These are phyloP conservation scores for Penicillium glabrum DNA, from an alignment of 2,329 filamentous ascomycete genomes.

Conservation along the genomic window DNA sequence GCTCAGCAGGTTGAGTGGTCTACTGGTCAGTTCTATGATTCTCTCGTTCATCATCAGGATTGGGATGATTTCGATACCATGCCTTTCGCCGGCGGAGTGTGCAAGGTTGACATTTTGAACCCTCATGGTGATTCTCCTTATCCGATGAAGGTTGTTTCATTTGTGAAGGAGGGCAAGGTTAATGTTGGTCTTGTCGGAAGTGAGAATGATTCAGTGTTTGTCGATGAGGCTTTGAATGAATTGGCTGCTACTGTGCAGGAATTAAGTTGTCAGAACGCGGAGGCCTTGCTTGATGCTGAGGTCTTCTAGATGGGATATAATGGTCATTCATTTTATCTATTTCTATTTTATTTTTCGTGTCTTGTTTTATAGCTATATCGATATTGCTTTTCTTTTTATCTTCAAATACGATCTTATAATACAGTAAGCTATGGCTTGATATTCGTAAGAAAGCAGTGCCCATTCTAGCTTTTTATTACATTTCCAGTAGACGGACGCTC, in stretches of 20 bases:
- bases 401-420: not conserved
- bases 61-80: constrained; percentile 61
- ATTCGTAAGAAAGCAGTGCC: not conserved
- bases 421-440: rapidly evolving
- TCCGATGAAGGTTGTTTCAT: constrained; percentile 39
- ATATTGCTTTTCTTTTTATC: not conserved
- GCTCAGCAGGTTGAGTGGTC: constrained; percentile 46
- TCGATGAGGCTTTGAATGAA: constrained; percentile 53
- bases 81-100: constrained; percentile 34
- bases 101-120: constrained; percentile 59
- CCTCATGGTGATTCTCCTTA: constrained; percentile 52
- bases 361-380: not conserved
- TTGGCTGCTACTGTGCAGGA: constrained; percentile 45
- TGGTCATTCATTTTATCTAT: not conserved
- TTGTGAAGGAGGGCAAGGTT: constrained; percentile 59
- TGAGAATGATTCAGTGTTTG: constrained; percentile 51
- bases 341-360: not conserved
- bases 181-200: constrained; percentile 57
- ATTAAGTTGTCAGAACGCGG: constrained; percentile 23
- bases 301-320: constrained; percentile 1
- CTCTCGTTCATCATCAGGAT: constrained; percentile 58
- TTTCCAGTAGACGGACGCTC: too few species aligned
- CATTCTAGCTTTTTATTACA: too few species aligned
- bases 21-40: constrained; percentile 51
- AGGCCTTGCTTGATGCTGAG: constrained; percentile 7